phyloP scores from a whole-genome alignment of 2,329 filamentous ascomycete genomes.

The Colletotrichum abscissum region DNA sequence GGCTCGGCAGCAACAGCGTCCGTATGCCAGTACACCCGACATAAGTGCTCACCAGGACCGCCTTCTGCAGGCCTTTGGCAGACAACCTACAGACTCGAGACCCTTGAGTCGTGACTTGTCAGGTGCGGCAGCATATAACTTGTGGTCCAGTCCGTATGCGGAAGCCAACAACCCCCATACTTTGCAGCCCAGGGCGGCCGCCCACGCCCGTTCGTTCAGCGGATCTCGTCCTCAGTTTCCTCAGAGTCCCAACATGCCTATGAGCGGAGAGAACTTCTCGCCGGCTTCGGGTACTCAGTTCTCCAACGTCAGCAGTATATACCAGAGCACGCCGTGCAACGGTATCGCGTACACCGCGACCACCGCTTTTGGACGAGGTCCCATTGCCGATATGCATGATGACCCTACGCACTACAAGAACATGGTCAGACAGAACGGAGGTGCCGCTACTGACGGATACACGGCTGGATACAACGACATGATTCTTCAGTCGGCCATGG shows the following conservation, averaged over 20 bases:
- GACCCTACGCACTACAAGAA: conserved; percentile 38
- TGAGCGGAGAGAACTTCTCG: conserved; percentile 32
- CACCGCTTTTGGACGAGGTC: conserved; percentile 31
- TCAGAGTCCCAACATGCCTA: conserved; percentile 37
- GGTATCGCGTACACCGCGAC: conserved; percentile 33
- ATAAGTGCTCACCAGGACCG: conserved; percentile 45
- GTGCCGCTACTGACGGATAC: conserved; percentile 35
- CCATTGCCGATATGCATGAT: conserved; percentile 25
- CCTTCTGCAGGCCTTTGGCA: conserved; percentile 49
- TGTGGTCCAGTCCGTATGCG: conserved; percentile 22
- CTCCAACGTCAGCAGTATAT: conserved; percentile 62
- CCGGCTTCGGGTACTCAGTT: conserved; percentile 50
- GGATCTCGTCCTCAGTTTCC: conserved; percentile 34
- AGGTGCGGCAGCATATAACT: conserved; percentile 1
- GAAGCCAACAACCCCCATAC: conserved; percentile 19
- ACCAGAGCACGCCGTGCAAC: conserved; percentile 56
- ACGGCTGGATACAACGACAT: conserved; percentile 35
- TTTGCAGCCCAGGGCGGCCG: conserved; percentile 18
- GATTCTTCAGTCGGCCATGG: conserved; percentile 34
- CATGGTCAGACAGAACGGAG: conserved; percentile 32
- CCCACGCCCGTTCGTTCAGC: conserved; percentile 22
- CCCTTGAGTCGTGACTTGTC: conserved; percentile 33
- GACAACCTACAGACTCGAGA: conserved; percentile 22
- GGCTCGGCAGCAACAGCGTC: conserved; percentile 22
- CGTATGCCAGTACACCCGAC: conserved; percentile 18